Evolutionary conservation across 169 alveolate species (phyloP), one percentile per base, ranked within the genome.

Genomic region (Cryptosporidium tyzzeri): DNA sequence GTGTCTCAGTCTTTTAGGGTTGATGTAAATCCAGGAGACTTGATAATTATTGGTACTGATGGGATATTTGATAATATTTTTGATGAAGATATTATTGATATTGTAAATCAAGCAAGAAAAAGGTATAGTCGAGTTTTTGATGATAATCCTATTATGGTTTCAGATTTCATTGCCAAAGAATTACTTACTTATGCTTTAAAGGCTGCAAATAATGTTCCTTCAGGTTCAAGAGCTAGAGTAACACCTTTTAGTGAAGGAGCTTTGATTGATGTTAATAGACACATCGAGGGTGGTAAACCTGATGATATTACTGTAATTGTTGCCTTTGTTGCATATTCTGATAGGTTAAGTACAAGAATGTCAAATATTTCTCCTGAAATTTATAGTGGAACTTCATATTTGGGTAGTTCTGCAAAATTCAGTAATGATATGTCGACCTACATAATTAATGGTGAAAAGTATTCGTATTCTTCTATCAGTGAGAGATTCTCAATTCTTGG

Each of bases 1-100:
- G 75, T 86, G 21, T 80, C 69, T 84, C 75, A 92, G 86, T 85
- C 93, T 44, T 92, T 94, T 26, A 71, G 92, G 35, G 91, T 91
- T 35, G 93, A 86, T 48, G 85, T 84, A 21, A 91, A 70, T 58
- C 94, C 91, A 8, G 96, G 96, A 8, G 97, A 95, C 73, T 45
- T 95, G 21, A 68, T 95, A 18, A 89, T 95, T 2, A 85, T 92
- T 8, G 97, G 95, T 12, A 91, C 95, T n/a, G 97, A 95, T 73
- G 97, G 97, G 12, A 85, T 95, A 1, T 95, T 93, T 69, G 97
- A 95, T 59, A 95, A 95, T 73, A 70, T 95, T 18, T 94, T 94
- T 58, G 93, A 93, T 48, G 95, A 93, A 18, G 97, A 94, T 65
- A 93, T 94, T 10, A 70, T 93, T 31, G 93, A 85, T 14, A 85